Base-by-base conservation (phyloP, 345 rosid genomes). In the Fremontodendron californicum region DNA sequence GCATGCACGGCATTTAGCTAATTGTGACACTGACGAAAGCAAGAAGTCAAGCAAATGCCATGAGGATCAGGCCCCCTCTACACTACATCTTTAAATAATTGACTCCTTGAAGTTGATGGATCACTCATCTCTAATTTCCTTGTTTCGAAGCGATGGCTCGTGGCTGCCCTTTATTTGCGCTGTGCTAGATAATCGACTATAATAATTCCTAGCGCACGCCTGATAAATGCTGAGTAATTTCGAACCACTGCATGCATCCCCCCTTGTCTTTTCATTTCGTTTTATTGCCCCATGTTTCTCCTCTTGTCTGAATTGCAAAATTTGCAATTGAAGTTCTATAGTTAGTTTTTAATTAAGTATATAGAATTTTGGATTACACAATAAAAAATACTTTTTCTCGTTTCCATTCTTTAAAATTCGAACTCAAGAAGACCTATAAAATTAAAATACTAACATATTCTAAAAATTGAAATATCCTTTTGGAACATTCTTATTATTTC, bases 71-170 rank as follows among this genome's bases (percentile, higher is more conserved):
- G 33, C 40, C 25, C 64, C 66, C 66, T 61, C 40, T 5, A 29
- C 5, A 13, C 65, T 27, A 29, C 39, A 4, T 48, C 62, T 64
- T 64, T 70, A 74, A 60, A 58, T 66, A 58, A 74, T 57, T 60
- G 42, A 62, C 67, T 33, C 23, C 42, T 16, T 16, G 23, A 62
- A 62, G 42, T 31, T 62, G 68, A 74, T 58, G 35, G 29, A 37
- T 25, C 66, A 13, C 6, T 61, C 65, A 61, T 27, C 65, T 61
- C 7, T 27, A 16, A 1, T 60, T 29, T 29, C 16, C 65, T 29
- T 27, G 39, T 12, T 29, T 60, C 21, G n/a, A 62, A 25, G 33
- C 9, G 42, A 2, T 15, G 67, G 42, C 67, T 62, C 40, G 19
- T 33, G 67, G 67, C 42, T 31, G 67, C 42, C 42, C 67, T 33